phyloP scores from a whole-genome alignment of 2,329 filamentous ascomycete species.

The Dactylonectria macrodidyma region DNA sequence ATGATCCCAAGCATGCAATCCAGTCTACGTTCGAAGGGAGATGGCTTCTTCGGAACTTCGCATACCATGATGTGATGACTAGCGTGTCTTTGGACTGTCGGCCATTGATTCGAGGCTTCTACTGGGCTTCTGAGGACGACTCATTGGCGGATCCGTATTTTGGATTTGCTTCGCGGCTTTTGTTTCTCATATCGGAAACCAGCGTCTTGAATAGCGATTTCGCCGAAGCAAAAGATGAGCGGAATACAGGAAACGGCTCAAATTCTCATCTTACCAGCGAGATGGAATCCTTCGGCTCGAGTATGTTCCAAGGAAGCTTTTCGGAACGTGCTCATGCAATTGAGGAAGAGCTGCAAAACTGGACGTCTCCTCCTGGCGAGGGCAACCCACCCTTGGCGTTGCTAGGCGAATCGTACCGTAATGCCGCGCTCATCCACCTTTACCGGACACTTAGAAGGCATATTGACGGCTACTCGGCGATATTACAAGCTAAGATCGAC shows the following conservation, averaged over 20 bases:
- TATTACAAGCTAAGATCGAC: conserved; percentile 6
- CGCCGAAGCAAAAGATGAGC: not conserved
- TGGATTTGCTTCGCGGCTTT: conserved; percentile 21
- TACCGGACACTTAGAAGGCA: conserved; percentile 18
- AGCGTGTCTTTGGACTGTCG: conserved; percentile 29
- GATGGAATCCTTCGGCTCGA: not conserved
- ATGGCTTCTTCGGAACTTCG: conserved; percentile 41
- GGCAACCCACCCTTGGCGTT: conserved; percentile 19
- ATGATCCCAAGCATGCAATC: not conserved
- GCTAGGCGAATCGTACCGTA: conserved; percentile 31
- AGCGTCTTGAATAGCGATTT: conserved; percentile 20
- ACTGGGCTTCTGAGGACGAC: conserved; percentile 20
- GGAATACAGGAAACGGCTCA: too few relatives aligned
- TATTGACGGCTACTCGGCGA: not conserved
- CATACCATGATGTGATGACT: conserved; percentile 35
- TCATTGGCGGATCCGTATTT: conserved; percentile 22
- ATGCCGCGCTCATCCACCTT: conserved; percentile 32
- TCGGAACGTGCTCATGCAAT: conserved; percentile 12
- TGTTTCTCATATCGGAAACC: conserved; percentile 8
- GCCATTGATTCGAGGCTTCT: conserved; percentile 11
- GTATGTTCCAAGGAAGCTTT: not conserved
- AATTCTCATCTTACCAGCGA: not conserved
- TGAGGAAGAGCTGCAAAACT: conserved; percentile 3
- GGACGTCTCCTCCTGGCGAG: conserved; percentile 5
- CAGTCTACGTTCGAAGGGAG: conserved; percentile 33